Evolutionary conservation across 768 basidiomycete species (phyloP).

Genomic region (Lentinus brumalis): DNA sequence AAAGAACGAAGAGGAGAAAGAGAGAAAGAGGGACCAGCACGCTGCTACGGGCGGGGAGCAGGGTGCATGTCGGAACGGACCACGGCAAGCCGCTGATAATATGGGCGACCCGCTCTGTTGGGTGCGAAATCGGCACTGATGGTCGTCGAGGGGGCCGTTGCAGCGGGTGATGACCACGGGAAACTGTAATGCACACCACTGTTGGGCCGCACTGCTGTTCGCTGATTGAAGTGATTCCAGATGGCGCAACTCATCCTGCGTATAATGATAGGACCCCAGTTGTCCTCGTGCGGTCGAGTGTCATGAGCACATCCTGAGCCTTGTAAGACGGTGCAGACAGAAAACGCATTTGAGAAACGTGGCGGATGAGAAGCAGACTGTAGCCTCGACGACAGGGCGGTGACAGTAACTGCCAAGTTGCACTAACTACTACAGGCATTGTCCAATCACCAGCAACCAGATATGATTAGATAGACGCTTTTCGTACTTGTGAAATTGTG

Average conservation of each 20-base stretch:
- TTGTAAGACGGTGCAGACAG: too few relatives aligned
- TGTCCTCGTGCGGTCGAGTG: too few relatives aligned
- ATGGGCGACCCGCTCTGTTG: not conserved
- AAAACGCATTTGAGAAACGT: not conserved
- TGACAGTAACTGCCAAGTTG: not conserved
- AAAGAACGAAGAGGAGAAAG: conserved; percentile 1
- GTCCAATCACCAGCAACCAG: not conserved
- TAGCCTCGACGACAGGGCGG: not conserved
- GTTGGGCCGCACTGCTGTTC: conserved; percentile 6
- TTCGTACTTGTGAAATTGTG: not conserved
- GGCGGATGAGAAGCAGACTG: not conserved
- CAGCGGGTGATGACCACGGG: conserved; percentile 9
- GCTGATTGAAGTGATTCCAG: not conserved
- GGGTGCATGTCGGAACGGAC: conserved; percentile 7
- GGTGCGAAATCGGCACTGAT: conserved; percentile 7
- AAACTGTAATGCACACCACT: not conserved
- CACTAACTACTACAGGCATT: not conserved
- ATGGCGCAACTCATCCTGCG: too few relatives aligned
- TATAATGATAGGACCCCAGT: too few relatives aligned
- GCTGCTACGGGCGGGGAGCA: conserved; percentile 13
- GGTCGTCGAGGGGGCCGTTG: conserved; percentile 20
- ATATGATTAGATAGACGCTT: conserved; percentile 3
- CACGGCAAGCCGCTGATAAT: not conserved
- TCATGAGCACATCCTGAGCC: too few relatives aligned
- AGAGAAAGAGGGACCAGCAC: conserved; percentile 6